Evolutionary conservation across 1,284 basidiomycete species (phyloP), one percentile per base, ranked within the genome.

Genomic region (Abortiporus biennis): DNA sequence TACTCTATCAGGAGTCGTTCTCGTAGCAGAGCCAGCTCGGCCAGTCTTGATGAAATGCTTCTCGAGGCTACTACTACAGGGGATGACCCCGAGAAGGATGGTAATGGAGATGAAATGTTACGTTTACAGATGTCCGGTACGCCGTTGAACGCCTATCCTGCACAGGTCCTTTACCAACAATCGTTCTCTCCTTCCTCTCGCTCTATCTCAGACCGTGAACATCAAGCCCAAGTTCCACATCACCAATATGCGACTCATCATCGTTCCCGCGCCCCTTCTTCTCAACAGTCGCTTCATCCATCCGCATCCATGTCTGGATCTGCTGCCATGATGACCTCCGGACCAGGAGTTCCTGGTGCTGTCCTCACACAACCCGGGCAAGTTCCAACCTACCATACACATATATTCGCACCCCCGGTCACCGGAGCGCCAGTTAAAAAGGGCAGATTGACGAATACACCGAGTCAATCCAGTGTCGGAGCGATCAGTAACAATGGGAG

Each of bases 371-470:
- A 63, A 19, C 62, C 63, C 8, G 62, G 64, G 31, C 65, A 71
- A 47, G 57, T 68, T 13, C 63, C 69, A 38, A 69, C 69, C 36
- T 76, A 74, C 49, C 76, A 79, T 50, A 80, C 78, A 0, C 81
- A 84, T 54, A 72, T 81, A 3, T 85, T 85, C 54, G 77, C 79
- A 6, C 77, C 79, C 2, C 74, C 78, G 4, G 77, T 83, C 4
- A 82, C 76, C 0, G 82, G 80, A 40, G 78, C 80, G 2, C 79
- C 80, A 1, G 68, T 69, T 8, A 83, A 83, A 63, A 80, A 79
- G 62, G 47, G 47, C 44, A 55, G 57, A 49, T 43, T 46, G 15
- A 24, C 43, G 24, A 46, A 40, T 6, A 43, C 43, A 4, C 42
- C 47, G 0, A 51, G 49, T 37, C 23, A 31, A 4, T 25, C 25